A percentile compares a stretch with the other conserved stretches of the same genome.
phyloP scores from a whole-genome alignment of 1,284 basidiomycete species.

The Coniferiporia weirii region DNA sequence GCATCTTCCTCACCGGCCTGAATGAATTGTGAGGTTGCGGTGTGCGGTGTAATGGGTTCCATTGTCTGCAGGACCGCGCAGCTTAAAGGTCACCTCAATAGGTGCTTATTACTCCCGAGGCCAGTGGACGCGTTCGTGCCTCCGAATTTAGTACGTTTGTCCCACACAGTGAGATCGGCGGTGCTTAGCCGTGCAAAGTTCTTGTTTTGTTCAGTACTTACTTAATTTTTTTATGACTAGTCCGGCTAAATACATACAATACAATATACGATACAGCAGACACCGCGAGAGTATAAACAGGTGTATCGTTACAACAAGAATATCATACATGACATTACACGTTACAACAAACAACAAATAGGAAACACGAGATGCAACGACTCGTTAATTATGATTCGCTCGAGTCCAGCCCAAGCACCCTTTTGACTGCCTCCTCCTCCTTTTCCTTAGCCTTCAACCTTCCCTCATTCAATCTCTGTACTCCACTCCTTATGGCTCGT shows the following conservation, averaged over 20 bases:
- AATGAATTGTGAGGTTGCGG: slow-evolving; percentile 66
- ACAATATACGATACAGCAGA: too few species aligned
- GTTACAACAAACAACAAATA: background rate
- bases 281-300: background rate
- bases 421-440: slow-evolving; percentile 30
- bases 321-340: background rate
- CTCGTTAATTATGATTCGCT: background rate
- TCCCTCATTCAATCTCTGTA: slow-evolving; percentile 58
- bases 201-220: too few species aligned
- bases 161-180: background rate
- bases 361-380: background rate
- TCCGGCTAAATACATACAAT: background rate
- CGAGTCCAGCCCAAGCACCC: slow-evolving; percentile 24
- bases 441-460: slow-evolving; percentile 36
- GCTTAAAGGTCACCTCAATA: background rate
- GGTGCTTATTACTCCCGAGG: too few species aligned
- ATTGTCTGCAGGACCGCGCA: background rate
- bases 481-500: slow-evolving; percentile 56
- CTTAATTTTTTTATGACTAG: background rate
- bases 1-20: slow-evolving; percentile 49
- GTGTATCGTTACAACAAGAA: background rate
- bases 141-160: background rate
- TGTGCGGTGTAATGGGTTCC: slow-evolving; percentile 39
- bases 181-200: background rate
- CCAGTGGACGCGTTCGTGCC: background rate